Evolutionary conservation across 2,329 filamentous ascomycete genomes (phyloP).

Genomic region (Penicillium thymicola): DNA sequence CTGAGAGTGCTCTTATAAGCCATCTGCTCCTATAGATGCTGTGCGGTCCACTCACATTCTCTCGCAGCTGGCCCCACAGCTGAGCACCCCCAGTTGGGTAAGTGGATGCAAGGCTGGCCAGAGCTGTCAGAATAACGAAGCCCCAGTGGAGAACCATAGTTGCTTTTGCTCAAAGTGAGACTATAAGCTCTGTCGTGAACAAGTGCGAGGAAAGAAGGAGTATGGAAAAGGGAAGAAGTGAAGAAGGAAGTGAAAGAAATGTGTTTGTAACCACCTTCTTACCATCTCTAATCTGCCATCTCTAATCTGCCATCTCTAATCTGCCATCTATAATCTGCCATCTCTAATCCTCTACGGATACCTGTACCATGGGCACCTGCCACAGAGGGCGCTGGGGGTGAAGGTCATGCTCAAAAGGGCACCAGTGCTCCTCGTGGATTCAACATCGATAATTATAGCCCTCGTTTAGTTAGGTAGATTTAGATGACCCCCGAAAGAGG

Average conservation of each 20-base stretch:
- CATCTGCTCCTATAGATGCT: background rate
- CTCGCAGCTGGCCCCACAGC: slow-evolving; percentile 22
- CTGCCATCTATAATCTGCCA: background rate
- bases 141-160: background rate
- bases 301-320: background rate
- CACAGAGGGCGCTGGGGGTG: background rate
- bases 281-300: background rate
- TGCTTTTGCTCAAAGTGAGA: background rate
- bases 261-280: background rate
- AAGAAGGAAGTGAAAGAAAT: too few relatives aligned
- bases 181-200: background rate
- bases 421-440: background rate
- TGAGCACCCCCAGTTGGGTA: slow-evolving; percentile 13
- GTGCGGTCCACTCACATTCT: slow-evolving; percentile 22
- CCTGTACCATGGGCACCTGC: background rate
- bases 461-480: background rate
- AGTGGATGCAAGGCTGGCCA: slow-evolving; percentile 16
- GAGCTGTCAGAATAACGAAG: slow-evolving; percentile 4
- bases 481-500: background rate
- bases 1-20: slow-evolving; percentile 11
- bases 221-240: background rate
- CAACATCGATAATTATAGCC: background rate
- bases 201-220: background rate
- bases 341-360: background rate
- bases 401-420: background rate